Evolutionary conservation across 768 basidiomycete species (phyloP).

Genomic region (Russula griseocarnosa): DNA sequence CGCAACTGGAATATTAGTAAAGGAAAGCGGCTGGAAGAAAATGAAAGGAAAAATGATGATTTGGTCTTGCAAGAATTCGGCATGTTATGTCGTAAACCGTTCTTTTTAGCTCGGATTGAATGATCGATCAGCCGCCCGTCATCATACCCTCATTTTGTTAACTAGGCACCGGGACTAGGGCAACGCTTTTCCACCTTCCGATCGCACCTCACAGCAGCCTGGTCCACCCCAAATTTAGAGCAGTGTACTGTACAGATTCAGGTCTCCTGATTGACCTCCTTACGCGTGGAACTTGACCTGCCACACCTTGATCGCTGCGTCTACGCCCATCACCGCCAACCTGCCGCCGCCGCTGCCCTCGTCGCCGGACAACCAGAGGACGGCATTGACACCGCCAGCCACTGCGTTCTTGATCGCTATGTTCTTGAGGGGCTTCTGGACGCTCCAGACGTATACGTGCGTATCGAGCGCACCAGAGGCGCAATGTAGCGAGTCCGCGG

Average conservation of each 20-base stretch:
- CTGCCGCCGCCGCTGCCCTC: slow-evolving; percentile 8
- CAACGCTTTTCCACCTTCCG: not conserved
- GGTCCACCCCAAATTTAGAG: no score
- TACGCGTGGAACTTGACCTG: slow-evolving; percentile 46
- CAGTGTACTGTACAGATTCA: not conserved
- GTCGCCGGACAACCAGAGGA: slow-evolving; percentile 61
- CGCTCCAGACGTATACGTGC: slow-evolving; percentile 83
- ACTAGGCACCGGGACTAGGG: not conserved
- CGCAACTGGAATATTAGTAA: not conserved
- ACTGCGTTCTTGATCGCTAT: slow-evolving; percentile 82
- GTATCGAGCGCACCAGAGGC: slow-evolving; percentile 93
- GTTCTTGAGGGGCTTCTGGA: slow-evolving; percentile 63
- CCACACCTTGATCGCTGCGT: slow-evolving; percentile 76
- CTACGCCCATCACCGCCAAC: slow-evolving; percentile 72
- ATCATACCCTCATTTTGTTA: not conserved
- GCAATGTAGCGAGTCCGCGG: slow-evolving; percentile 66
- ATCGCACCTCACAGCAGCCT: not conserved
- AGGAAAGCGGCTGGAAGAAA: not conserved
- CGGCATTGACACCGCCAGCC: slow-evolving; percentile 77
- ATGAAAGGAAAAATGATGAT: not conserved
- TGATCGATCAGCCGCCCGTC: slow-evolving; percentile 16
- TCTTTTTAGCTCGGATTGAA: not conserved
- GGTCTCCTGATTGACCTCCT: not conserved
- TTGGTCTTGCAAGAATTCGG: not conserved
- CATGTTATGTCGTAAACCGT: not conserved